These are phyloP conservation scores for Austroboletus olivaceoglutinosus DNA, from an alignment of 1,284 basidiomycete species.

Conservation along the genomic window DNA sequence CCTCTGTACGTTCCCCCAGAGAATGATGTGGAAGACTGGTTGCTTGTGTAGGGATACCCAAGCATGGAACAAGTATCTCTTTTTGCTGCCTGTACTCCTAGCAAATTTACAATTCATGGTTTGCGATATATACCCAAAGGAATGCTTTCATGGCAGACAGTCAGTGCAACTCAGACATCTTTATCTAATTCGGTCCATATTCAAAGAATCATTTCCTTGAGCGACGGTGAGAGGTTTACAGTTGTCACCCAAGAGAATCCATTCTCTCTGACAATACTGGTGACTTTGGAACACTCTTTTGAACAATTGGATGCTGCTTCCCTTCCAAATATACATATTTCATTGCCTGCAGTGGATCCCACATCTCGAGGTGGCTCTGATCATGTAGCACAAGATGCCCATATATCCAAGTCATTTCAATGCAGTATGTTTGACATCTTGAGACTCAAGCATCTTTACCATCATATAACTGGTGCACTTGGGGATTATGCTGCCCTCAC, in stretches of 20 bases:
- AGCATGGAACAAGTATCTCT: conserved; percentile 28
- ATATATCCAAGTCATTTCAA: conserved; percentile 19
- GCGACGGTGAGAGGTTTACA: conserved; percentile 28
- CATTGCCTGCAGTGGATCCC: background rate
- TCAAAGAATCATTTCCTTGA: conserved; percentile 21
- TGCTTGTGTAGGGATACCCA: conserved; percentile 10
- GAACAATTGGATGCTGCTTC: background rate
- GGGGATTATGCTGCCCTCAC: background rate
- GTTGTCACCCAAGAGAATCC: conserved; percentile 28
- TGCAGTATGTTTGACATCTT: conserved; percentile 32
- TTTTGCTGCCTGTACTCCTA: conserved; percentile 30
- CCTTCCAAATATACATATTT: conserved; percentile 5
- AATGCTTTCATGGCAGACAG: conserved; percentile 12
- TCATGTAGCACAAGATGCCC: background rate
- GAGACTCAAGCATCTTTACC: conserved; percentile 14
- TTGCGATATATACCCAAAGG: conserved; percentile 19
- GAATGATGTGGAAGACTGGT: conserved; percentile 14
- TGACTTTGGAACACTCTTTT: background rate
- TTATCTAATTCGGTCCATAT: conserved; percentile 1
- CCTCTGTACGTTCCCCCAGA: conserved; percentile 37
- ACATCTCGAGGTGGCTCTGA: background rate
- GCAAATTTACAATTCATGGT: conserved; percentile 36
- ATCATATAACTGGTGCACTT: background rate
- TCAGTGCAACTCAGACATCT: background rate
- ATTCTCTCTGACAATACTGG: conserved; percentile 10